Evolutionary conservation across 2,329 filamentous ascomycete genomes (phyloP).

Genomic region (Alternaria brassicicola): DNA sequence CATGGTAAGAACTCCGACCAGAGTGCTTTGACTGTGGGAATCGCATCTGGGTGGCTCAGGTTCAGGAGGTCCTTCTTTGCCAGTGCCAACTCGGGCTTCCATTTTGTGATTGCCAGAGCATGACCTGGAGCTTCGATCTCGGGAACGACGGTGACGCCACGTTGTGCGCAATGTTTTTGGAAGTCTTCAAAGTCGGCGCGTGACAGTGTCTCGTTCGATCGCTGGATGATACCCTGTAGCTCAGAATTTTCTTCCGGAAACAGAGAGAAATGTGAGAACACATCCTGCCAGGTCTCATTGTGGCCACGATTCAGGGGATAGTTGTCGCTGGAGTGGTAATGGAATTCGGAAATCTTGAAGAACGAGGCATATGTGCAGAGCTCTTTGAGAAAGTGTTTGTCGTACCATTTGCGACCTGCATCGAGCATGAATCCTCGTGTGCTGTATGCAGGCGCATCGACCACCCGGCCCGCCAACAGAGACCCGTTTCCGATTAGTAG

Average conservation of each 20-base stretch:
- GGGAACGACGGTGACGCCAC: slow-evolving; percentile 46
- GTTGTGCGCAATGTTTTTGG: slow-evolving; percentile 42
- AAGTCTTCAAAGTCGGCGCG: slow-evolving; percentile 45
- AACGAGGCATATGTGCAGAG: slow-evolving; percentile 55
- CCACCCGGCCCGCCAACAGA: slow-evolving; percentile 35
- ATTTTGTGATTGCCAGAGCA: slow-evolving; percentile 47
- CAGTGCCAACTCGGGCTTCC: slow-evolving; percentile 48
- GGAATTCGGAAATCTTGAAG: slow-evolving; percentile 59
- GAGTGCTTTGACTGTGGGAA: slow-evolving; percentile 46
- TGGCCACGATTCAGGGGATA: slow-evolving; percentile 56
- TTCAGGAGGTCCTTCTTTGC: slow-evolving; percentile 47
- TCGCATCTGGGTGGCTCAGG: slow-evolving; percentile 44
- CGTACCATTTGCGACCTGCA: slow-evolving; percentile 55
- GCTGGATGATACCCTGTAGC: slow-evolving; percentile 42
- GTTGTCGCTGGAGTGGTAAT: slow-evolving; percentile 59
- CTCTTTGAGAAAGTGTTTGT: slow-evolving; percentile 51
- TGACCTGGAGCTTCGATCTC: slow-evolving; percentile 49
- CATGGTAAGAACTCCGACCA: slow-evolving; percentile 49
- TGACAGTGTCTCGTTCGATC: slow-evolving; percentile 46
- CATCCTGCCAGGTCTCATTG: slow-evolving; percentile 55
- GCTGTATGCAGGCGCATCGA: slow-evolving; percentile 53
- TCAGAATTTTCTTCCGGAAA: slow-evolving; percentile 45
- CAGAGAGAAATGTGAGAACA: slow-evolving; percentile 56
- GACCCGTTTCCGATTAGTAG: slow-evolving; percentile 46
- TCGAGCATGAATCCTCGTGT: slow-evolving; percentile 56